A percentile compares a stretch with the other conserved stretches of the same genome.
Evolutionary conservation across 169 alveolate species (phyloP).

Genomic region (Eimeria tenella): DNA sequence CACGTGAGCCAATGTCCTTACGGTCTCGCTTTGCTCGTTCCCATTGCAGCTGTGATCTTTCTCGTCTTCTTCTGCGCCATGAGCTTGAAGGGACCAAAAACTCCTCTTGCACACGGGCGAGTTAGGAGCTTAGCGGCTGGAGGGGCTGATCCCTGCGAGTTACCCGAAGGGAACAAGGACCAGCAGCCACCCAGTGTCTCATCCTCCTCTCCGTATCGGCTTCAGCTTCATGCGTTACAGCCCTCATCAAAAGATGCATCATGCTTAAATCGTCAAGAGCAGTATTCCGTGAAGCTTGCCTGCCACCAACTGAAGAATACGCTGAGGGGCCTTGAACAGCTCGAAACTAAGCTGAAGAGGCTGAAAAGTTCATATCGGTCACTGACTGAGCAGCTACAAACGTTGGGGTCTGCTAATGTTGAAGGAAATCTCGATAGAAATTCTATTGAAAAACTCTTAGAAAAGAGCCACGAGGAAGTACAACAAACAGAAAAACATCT

Average conservation of each 20-base stretch:
- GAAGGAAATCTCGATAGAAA: background rate
- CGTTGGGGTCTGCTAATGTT: background rate
- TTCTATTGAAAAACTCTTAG: background rate
- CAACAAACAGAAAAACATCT: background rate
- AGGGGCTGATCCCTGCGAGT: background rate
- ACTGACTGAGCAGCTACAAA: too few relatives aligned
- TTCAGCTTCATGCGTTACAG: background rate
- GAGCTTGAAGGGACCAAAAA: background rate
- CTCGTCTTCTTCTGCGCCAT: background rate
- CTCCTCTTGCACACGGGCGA: background rate
- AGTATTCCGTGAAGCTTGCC: background rate
- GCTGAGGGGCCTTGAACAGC: background rate
- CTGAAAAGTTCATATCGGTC: background rate
- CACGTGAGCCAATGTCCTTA: background rate
- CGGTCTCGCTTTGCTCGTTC: background rate
- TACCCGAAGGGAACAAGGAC: background rate
- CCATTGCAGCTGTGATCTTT: background rate
- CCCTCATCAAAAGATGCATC: background rate
- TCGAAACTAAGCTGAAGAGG: background rate
- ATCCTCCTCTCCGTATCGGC: background rate
- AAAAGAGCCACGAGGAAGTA: background rate
- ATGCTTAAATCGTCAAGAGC: background rate
- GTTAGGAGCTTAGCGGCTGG: constrained; percentile 6
- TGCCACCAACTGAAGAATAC: background rate
- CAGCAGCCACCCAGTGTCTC: too few relatives aligned